These are phyloP conservation scores for Fagopyrum homotropicum DNA, from an alignment of 148 eudicot genomes.

Conservation along the genomic window DNA sequence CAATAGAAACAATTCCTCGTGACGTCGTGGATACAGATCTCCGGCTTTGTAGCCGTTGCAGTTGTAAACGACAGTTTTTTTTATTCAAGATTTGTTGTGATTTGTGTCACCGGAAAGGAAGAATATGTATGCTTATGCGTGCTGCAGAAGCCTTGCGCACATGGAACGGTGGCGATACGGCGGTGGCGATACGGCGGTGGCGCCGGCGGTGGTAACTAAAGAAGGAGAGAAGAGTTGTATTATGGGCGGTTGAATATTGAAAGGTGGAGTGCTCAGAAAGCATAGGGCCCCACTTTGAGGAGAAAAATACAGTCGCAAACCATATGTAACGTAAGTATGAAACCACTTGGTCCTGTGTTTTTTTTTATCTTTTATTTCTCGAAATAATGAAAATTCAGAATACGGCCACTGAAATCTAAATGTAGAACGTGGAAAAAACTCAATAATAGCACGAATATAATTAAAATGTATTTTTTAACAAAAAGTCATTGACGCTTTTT, in stretches of 20 bases:
- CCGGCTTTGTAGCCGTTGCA: conserved; percentile 6
- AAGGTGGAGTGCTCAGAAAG: background rate
- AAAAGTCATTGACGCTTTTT: no score
- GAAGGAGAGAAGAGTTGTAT: background rate
- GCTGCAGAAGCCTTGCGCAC: background rate
- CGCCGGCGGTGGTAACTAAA: background rate
- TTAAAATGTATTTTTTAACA: no score
- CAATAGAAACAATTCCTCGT: background rate
- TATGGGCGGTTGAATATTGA: background rate
- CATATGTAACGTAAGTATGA: background rate
- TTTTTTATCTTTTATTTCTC: no score
- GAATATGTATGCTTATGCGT: background rate
- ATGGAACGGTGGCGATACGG: background rate
- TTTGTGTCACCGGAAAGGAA: background rate
- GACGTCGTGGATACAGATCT: conserved; percentile 4
- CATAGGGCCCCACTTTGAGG: background rate
- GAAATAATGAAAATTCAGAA: no score
- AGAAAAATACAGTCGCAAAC: background rate
- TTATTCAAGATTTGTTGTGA: background rate
- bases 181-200: conserved; percentile 7
- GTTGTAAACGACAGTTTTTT: background rate
- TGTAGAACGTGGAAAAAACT: no score
- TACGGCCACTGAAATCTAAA: no score
- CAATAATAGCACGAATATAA: no score
- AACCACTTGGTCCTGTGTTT: background rate